These are phyloP conservation scores for Trametopsis cervina DNA, from an alignment of 768 basidiomycete species.

Conservation along the genomic window DNA sequence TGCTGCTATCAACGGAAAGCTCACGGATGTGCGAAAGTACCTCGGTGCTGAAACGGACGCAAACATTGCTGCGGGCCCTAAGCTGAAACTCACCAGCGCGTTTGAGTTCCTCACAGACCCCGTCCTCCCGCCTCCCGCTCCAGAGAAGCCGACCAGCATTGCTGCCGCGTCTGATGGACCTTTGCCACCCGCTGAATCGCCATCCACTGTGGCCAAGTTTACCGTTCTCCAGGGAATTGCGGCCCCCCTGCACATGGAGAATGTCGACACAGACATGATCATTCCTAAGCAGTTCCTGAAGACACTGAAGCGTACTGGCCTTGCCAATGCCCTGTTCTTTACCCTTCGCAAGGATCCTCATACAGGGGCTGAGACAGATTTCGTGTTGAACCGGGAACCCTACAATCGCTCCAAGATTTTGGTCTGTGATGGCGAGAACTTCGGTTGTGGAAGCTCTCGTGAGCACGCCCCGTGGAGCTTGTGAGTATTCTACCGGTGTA, in stretches of 20 bases:
- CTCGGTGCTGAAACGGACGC: constrained; percentile 29
- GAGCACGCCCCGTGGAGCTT: constrained; percentile 58
- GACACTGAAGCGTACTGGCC: constrained; percentile 57
- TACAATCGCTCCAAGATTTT: constrained; percentile 47
- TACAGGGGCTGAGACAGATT: constrained; percentile 48
- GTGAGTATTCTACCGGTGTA: constrained; percentile 22
- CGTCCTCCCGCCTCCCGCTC: constrained; percentile 32
- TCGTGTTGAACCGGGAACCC: constrained; percentile 53
- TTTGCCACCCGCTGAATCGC: constrained; percentile 23
- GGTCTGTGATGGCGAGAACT: constrained; percentile 54
- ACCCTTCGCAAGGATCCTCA: constrained; percentile 42
- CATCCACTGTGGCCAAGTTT: constrained; percentile 34
- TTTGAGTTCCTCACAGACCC: constrained; percentile 74
- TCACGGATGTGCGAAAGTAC: constrained; percentile 53
- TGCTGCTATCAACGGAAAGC: constrained; percentile 50
- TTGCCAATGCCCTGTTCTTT: constrained; percentile 53
- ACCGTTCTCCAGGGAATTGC: constrained; percentile 44
- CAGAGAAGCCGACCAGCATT: constrained; percentile 17
- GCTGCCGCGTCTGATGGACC: constrained; percentile 9
- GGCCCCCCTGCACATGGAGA: constrained; percentile 46
- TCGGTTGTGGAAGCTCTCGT: constrained; percentile 55
- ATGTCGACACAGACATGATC: constrained; percentile 62
- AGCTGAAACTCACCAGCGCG: constrained; percentile 64
- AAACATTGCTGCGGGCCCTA: constrained; percentile 25
- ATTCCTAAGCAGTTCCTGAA: constrained; percentile 65